Base-by-base conservation (phyloP, 2,329 filamentous ascomycete genomes). In the Podosphaera xanthii region DNA sequence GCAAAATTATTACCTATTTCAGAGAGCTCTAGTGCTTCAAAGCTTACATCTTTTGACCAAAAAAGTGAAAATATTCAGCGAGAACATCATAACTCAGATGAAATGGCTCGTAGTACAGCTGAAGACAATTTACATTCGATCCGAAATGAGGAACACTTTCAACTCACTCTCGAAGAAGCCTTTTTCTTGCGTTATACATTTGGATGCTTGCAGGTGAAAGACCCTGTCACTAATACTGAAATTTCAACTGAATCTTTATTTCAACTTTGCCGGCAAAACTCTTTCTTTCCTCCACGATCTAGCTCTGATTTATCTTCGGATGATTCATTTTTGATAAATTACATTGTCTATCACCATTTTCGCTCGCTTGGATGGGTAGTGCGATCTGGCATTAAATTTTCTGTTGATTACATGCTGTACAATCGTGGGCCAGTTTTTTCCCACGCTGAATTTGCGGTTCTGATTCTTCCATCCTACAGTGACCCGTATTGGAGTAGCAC, bases 361-460 rank as follows among this genome's bases (percentile, higher is more conserved):
- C 84, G 92, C 44, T 94, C 89, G 0, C 76, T 97, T 0, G 92
- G 92, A 33, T 98, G 92, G 91, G 87, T 96, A 0, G 85, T 94
- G 0, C 84, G 94, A 12, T 82, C 86, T 4, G 94, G 92, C 42
- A 83, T 94, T 69, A 98, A 98, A 68, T 98, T 98, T 66, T 87
- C 87, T 31, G 86, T 89, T 8, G 92, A 98, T 70, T 96, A 87
- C 74, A 74, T 98, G n/a, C 78, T 98, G 6, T 98, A 98, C 72
- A 83, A 88, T 60, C 84, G 89, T 30, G 92, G 92, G 0, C 92
- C 92, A 0, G 91, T 92, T 0, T 97, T 98, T 70, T 83, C 88
- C 31, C 92, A 98, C 68, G 92, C 92, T 31, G 89, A 97, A 68
- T 98, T 96, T 68, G 90, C 87, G 0, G 73, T 96, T 50, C 76